A percentile compares a stretch with the other conserved stretches of the same genome.
phyloP scores from a whole-genome alignment of 768 basidiomycete species.

The Rhodosporidiobolus odoratus region DNA sequence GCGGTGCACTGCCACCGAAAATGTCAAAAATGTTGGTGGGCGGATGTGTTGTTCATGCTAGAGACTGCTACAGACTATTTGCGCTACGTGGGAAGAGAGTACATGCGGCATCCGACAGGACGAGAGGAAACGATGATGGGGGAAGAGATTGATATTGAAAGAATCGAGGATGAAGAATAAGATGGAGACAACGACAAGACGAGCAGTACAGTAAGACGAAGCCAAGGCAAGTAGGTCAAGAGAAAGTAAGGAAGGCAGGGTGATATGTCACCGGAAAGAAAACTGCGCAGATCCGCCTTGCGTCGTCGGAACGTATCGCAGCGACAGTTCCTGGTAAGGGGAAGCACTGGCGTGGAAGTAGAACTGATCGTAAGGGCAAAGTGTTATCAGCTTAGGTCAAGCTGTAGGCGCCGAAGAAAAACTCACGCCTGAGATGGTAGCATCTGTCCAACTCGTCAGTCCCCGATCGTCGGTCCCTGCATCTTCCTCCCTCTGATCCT shows the following conservation, averaged over 20 bases:
- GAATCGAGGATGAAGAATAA: no score
- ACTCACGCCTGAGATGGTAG: conserved; percentile 26
- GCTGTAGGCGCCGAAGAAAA: neutral
- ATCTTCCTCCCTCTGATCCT: neutral
- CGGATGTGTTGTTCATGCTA: neutral
- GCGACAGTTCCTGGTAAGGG: conserved; percentile 26
- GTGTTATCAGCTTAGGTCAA: no score
- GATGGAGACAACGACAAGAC: neutral
- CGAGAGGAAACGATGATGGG: no score
- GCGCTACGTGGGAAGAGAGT: no score
- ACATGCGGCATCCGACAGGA: no score
- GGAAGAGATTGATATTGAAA: no score
- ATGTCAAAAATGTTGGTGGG: neutral
- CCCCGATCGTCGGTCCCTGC: conserved; percentile 11
- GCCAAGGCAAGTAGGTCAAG: neutral
- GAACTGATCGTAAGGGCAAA: neutral
- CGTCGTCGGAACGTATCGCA: conserved; percentile 58
- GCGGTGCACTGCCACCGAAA: neutral
- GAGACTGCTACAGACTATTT: no score
- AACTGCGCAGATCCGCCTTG: conserved; percentile 73
- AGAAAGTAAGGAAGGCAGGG: neutral
- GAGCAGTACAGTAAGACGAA: conserved; percentile 1
- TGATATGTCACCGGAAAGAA: conserved; percentile 14
- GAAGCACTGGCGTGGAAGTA: conserved; percentile 18
- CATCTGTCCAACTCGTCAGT: conserved; percentile 29